Percentiles rank a stretch among this genome's conserved stretches.
These are phyloP conservation scores for Xylaria flabelliformis DNA, from an alignment of 495 filamentous ascomycete genomes.

Conservation along the genomic window DNA sequence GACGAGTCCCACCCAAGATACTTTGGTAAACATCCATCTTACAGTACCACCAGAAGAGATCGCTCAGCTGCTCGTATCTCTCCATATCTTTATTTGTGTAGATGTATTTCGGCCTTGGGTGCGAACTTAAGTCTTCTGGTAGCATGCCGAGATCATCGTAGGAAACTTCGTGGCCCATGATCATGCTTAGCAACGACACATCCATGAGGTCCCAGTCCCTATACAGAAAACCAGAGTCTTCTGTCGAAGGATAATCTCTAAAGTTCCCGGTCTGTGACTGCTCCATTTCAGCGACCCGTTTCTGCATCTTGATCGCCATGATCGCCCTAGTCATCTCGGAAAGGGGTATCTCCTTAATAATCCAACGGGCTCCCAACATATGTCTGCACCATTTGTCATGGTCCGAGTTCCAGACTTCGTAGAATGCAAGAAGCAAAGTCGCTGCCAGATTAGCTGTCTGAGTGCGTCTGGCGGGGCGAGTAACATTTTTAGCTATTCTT, in stretches of 20 bases:
- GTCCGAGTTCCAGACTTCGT: slow-evolving; percentile 93
- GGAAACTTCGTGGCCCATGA: slow-evolving; percentile 46
- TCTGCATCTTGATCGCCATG: slow-evolving; percentile 62
- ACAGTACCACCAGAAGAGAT: slow-evolving; percentile 96
- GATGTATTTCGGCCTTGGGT: slow-evolving; percentile 34
- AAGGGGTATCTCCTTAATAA: slow-evolving; percentile 84
- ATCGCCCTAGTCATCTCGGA: slow-evolving; percentile 69
- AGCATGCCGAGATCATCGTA: slow-evolving; percentile 44
- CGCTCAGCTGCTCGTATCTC: slow-evolving; percentile 77
- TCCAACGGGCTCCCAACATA: slow-evolving; percentile 79
- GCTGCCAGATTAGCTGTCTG: slow-evolving; percentile 86
- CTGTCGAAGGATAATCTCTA: slow-evolving; percentile 34
- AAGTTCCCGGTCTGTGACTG: slow-evolving; percentile 34
- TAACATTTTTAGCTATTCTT: slow-evolving; percentile 75
- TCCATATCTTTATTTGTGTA: slow-evolving; percentile 77
- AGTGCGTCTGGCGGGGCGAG: slow-evolving; percentile 71
- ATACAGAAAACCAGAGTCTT: slow-evolving; percentile 36
- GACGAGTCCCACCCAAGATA: slow-evolving; percentile 80
- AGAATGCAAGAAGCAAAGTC: slow-evolving; percentile 86
- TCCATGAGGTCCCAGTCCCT: slow-evolving; percentile 45
- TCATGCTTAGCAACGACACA: slow-evolving; percentile 43
- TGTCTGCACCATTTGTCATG: slow-evolving; percentile 96
- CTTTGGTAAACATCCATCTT: slow-evolving; percentile 95
- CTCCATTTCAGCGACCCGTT: slow-evolving; percentile 41
- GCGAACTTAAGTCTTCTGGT: slow-evolving; percentile 36